phyloP scores from a whole-genome alignment of 768 basidiomycete species.

The Leccinum imitatum region DNA sequence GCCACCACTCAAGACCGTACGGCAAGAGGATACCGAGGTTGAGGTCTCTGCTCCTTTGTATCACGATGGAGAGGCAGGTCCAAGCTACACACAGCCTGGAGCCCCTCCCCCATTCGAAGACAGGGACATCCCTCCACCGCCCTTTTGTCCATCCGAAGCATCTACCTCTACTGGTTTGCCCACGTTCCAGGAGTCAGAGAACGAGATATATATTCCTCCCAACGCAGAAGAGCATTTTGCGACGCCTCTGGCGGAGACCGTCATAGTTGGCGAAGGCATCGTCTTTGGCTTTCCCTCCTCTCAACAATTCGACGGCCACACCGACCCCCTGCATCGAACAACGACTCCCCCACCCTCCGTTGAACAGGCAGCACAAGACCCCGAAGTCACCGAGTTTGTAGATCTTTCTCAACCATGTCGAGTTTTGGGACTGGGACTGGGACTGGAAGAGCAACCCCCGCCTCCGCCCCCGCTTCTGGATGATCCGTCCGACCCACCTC shows the following conservation, averaged over 20 bases:
- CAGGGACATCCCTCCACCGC: slow-evolving; percentile 74
- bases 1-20: slow-evolving; percentile 68
- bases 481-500: slow-evolving; percentile 86
- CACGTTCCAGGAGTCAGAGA: slow-evolving; percentile 79
- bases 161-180: slow-evolving; percentile 63
- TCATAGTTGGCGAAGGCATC: slow-evolving; percentile 71
- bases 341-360: slow-evolving; percentile 74
- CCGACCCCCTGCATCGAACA: slow-evolving; percentile 61
- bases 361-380: slow-evolving; percentile 71
- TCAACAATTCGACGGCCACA: slow-evolving; percentile 82
- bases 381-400: slow-evolving; percentile 66
- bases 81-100: slow-evolving; percentile 60
- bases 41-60: slow-evolving; percentile 65
- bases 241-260: slow-evolving; percentile 30
- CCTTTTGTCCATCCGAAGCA: slow-evolving; percentile 51
- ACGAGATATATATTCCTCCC: slow-evolving; percentile 65
- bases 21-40: slow-evolving; percentile 64
- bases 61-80: slow-evolving; percentile 71
- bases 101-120: slow-evolving; percentile 88
- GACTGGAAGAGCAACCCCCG: slow-evolving; percentile 53
- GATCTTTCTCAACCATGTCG: slow-evolving; percentile 58
- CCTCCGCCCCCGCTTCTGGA: slow-evolving; percentile 84
- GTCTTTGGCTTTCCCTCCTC: slow-evolving; percentile 70
- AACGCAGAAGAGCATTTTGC: slow-evolving; percentile 38
- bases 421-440: slow-evolving; percentile 54